These are phyloP conservation scores for Talaromyces sp. DNA, from an alignment of 2,329 filamentous ascomycete species.

Conservation along the genomic window DNA sequence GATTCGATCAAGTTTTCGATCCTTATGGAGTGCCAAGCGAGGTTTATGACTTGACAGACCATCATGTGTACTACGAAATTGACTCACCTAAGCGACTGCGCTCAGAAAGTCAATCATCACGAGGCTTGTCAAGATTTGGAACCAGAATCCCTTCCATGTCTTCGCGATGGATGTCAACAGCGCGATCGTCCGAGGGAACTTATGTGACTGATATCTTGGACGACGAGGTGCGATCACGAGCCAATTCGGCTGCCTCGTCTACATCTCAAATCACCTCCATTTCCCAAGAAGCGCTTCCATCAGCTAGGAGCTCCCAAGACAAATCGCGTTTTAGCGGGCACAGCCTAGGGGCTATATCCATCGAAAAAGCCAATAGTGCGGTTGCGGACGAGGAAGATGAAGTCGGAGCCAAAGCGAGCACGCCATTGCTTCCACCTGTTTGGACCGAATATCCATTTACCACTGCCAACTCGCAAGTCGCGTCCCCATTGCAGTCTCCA, in stretches of 20 bases:
- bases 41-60: conserved; percentile 9
- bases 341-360: conserved; percentile 50
- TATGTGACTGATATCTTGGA: conserved; percentile 29
- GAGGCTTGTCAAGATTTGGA: conserved; percentile 61
- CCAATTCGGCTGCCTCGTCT: conserved; percentile 41
- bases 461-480: conserved; percentile 54
- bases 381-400: conserved; percentile 55
- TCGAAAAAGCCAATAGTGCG: conserved; percentile 51
- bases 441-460: conserved; percentile 58
- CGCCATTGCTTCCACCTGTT: conserved; percentile 79
- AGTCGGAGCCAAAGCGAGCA: conserved; percentile 58
- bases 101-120: conserved; percentile 47
- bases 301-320: conserved; percentile 59
- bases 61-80: not conserved
- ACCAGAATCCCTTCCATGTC: conserved; percentile 73
- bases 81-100: conserved; percentile 45
- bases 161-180: conserved; percentile 38
- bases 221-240: conserved; percentile 38
- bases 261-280: conserved; percentile 29
- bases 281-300: conserved; percentile 49
- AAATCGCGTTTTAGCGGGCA: conserved; percentile 50
- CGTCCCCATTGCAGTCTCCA: conserved; percentile 84
- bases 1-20: conserved; percentile 15
- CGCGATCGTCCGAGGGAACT: conserved; percentile 17
- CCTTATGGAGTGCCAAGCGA: conserved; percentile 9